Conservation (phyloP, 2,329 filamentous ascomycete species). For the Emericellopsis atlantica region DNA sequence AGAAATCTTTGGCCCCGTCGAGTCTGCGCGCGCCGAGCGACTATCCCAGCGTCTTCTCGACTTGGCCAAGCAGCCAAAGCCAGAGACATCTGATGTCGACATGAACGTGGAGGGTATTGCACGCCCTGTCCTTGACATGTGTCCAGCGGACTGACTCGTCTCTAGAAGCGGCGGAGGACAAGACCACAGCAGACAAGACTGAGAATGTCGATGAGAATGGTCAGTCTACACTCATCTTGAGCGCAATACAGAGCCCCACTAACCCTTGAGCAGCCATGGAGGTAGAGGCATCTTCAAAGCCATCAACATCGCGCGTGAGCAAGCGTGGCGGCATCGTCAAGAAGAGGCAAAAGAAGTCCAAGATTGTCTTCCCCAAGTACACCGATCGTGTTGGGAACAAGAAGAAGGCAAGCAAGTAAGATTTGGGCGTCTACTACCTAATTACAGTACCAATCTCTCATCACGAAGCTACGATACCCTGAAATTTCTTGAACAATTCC, state of each 20-base stretch:
- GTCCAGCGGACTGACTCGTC: neutral
- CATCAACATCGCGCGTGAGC: slow-evolving; percentile 21
- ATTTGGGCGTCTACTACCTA: neutral
- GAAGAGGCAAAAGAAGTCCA: slow-evolving; percentile 40
- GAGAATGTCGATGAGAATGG: slow-evolving; percentile 13
- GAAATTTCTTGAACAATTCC: neutral
- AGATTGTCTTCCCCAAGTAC: slow-evolving; percentile 49
- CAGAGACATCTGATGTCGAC: slow-evolving; percentile 36
- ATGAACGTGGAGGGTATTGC: slow-evolving; percentile 26
- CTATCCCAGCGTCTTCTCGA: slow-evolving; percentile 79
- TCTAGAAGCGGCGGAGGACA: slow-evolving; percentile 10
- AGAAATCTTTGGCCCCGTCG: slow-evolving; percentile 73
- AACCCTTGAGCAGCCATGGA: slow-evolving; percentile 35
- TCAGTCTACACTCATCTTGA: slow-evolving; percentile 10
- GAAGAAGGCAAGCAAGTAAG: slow-evolving; percentile 11
- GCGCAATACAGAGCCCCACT: slow-evolving; percentile 1
- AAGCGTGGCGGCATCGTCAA: slow-evolving; percentile 43
- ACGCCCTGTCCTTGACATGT: neutral
- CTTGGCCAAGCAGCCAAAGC: slow-evolving; percentile 64
- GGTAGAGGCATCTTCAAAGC: slow-evolving; percentile 31
- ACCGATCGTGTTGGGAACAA: slow-evolving; percentile 36
- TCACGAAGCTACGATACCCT: slow-evolving; percentile 3
- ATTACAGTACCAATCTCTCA: neutral
- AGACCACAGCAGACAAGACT: slow-evolving; percentile 12
- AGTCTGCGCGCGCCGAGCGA: slow-evolving; percentile 66